Percentiles rank a stretch among this genome's conserved stretches.
Evolutionary conservation across 129 eudicot species (phyloP).

Genomic region (Ambrosia trifida): DNA sequence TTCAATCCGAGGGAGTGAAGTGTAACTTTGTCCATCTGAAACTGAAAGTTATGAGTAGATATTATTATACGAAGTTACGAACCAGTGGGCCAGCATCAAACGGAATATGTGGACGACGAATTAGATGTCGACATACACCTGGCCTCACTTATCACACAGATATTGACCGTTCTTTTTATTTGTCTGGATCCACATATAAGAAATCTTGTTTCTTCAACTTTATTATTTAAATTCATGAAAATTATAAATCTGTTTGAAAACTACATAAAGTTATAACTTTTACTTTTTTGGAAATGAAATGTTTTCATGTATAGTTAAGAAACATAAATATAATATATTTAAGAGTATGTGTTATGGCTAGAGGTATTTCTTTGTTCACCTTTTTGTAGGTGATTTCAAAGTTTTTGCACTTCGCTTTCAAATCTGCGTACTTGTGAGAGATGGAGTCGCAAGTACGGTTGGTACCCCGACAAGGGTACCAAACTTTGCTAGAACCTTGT

Average conservation of each 20-base stretch:
- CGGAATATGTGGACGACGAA: slow-evolving; percentile 18
- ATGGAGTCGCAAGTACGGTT: no score
- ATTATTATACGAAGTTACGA: slow-evolving; percentile 1
- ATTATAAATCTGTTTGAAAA: background rate
- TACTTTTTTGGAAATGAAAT: background rate
- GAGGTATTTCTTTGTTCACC: no score
- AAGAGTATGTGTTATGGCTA: no score
- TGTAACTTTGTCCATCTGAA: background rate
- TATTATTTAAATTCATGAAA: background rate
- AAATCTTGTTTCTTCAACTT: background rate
- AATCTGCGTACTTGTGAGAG: no score
- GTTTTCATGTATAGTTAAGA: background rate
- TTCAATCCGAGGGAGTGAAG: background rate
- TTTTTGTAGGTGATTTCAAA: no score
- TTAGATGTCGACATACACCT: slow-evolving; percentile 10
- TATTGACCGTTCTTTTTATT: slow-evolving; percentile 55
- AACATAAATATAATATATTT: no score
- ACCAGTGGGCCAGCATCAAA: background rate
- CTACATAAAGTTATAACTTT: background rate
- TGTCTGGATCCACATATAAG: slow-evolving; percentile 30
- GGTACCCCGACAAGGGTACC: no score
- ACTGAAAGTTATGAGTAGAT: background rate
- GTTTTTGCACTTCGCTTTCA: no score
- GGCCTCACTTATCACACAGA: slow-evolving; percentile 42
- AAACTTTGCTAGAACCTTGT: no score